A percentile compares a stretch with the other conserved stretches of the same genome.
Evolutionary conservation across 2,329 filamentous ascomycete species (phyloP).

Genomic region (Fusarium nelsonii): DNA sequence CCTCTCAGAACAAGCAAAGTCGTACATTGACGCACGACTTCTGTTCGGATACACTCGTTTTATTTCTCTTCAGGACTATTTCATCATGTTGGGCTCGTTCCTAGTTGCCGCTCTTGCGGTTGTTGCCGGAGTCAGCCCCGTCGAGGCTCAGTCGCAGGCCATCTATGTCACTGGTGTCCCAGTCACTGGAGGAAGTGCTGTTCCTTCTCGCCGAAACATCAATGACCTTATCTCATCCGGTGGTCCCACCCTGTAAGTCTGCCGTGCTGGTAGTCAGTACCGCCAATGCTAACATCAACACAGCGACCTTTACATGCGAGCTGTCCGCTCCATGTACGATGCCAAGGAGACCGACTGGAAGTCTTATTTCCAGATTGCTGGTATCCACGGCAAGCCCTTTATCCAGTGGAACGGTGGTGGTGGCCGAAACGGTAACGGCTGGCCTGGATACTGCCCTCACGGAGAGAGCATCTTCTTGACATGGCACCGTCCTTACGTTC

Average conservation of each 20-base stretch:
- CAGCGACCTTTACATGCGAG: constrained; percentile 65
- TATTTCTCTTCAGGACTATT: constrained; percentile 21
- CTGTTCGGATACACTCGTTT: constrained; percentile 38
- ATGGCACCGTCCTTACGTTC: constrained; percentile 69
- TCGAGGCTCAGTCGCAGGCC: constrained; percentile 44
- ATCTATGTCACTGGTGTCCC: constrained; percentile 56
- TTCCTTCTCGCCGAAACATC: constrained; percentile 62
- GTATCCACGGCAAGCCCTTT: constrained; percentile 61
- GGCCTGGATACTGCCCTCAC: constrained; percentile 62
- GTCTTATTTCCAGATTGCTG: constrained; percentile 65
- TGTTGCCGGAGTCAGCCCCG: constrained; percentile 39
- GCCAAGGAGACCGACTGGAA: constrained; percentile 56
- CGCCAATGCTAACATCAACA: constrained; percentile 24
- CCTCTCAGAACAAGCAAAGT: constrained; percentile 35
- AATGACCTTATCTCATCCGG: constrained; percentile 58
- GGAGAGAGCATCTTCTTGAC: constrained; percentile 62
- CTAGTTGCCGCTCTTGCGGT: constrained; percentile 46
- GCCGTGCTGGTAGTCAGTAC: neutral
- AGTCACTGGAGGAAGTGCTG: constrained; percentile 55
- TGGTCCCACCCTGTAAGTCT: constrained; percentile 60
- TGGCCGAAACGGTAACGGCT: constrained; percentile 44
- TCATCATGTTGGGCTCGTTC: constrained; percentile 40
- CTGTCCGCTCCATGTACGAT: constrained; percentile 59
- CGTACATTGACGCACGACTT: constrained; percentile 41
- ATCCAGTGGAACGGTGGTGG: constrained; percentile 59